Base-by-base conservation (phyloP, 345 rosid genomes). In the Erysimum cheiranthoides region DNA sequence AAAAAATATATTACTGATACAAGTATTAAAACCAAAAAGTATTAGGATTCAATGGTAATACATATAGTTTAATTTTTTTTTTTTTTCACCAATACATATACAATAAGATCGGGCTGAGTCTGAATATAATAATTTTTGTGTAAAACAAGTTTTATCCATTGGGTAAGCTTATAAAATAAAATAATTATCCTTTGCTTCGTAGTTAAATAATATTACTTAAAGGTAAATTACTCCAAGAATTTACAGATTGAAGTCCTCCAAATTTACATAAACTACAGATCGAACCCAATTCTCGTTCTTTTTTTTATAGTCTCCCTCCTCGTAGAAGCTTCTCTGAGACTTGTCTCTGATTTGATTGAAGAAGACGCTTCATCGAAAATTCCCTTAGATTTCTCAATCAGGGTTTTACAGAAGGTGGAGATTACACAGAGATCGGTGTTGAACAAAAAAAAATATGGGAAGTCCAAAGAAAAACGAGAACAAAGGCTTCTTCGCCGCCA, bases 401-500 rank as follows among this genome's bases (percentile, higher is more conserved):
- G 56, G 64, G 38, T 51, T 61, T 40, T 35, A 56, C 3, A 13
- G 30, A 70, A 66, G 40, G 38, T 16, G 66, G 66, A 38, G 57
- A 52, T 34, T 46, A 38, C 49, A 63, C 16, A 39, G 56, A 45
- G 79, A 69, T 69, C 70, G 7, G 36, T 4, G 7, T 49, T 5
- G 3, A 5, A 34, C 5, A 12, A 28, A 28, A 5, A 34, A 18
- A 30, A 42, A 50, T 10, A 79, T 88, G 93, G 87, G 64, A 31
- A 85, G 84, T 82, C 88, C 88, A 80, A 83, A 85, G 81, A 67
- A 84, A 76, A 64, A 83, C 53, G 68, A 88, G 74, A 79, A 56
- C 74, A 85, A 81, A 52, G 90, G 93, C 47, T 89, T 89, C 77
- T 85, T 89, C 77, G 85, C 89, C 17, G 81, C 89, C 82, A 85